A percentile compares a stretch with the other conserved stretches of the same genome.
These are phyloP conservation scores for Candida tammaniensis DNA, from an alignment of 805 yeast genomes.

Conservation along the genomic window DNA sequence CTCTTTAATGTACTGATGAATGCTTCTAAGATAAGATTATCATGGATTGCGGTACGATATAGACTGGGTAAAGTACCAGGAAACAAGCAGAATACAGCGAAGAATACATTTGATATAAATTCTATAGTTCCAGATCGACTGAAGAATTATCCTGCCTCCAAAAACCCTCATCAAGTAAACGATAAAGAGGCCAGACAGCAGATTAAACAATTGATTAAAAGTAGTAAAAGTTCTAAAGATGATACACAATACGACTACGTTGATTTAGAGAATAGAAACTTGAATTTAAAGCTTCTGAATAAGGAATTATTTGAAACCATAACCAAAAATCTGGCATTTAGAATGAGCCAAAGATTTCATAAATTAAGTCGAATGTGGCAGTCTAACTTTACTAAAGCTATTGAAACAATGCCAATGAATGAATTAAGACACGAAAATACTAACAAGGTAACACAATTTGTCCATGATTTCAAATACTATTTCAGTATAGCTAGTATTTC, in stretches of 20 bases:
- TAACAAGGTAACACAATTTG: not conserved
- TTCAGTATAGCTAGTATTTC: conserved; percentile 18
- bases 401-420: not conserved
- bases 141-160: no score
- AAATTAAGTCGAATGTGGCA: conserved; percentile 21
- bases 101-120: no score
- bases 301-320: conserved; percentile 18
- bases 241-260: conserved; percentile 4
- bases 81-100: no score
- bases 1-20: no score
- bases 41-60: no score
- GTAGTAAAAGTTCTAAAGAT: not conserved
- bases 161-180: not conserved
- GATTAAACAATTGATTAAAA: not conserved
- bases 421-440: not conserved
- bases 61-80: no score
- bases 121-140: no score
- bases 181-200: conserved; percentile 1
- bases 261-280: conserved; percentile 22
- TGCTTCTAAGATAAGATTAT: no score
- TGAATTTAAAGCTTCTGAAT: conserved; percentile 20
- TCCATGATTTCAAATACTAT: conserved; percentile 3
- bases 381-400: conserved; percentile 3
- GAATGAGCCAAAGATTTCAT: conserved; percentile 20
- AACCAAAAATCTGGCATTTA: conserved; percentile 12